Percentiles rank a stretch among this genome's conserved stretches.
phyloP scores from a whole-genome alignment of 2,329 filamentous ascomycete genomes.

The Talaromyces rugulosus region DNA sequence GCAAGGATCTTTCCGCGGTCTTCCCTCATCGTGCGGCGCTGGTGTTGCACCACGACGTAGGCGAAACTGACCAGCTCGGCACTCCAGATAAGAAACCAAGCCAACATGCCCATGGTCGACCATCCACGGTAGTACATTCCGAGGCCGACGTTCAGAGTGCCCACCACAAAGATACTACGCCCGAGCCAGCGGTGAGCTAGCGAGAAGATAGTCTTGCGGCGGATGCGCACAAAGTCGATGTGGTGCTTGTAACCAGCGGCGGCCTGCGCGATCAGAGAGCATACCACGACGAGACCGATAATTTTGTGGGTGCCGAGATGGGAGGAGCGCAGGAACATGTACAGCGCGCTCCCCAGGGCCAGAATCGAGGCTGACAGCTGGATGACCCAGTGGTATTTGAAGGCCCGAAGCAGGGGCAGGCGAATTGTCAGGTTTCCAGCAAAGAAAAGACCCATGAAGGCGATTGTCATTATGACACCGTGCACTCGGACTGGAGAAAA shows the following conservation, averaged over 20 bases:
- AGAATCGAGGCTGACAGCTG: constrained; percentile 13
- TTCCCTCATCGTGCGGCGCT: constrained; percentile 7
- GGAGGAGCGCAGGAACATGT: constrained; percentile 12
- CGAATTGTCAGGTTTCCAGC: constrained; percentile 12
- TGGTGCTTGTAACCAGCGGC: constrained; percentile 15
- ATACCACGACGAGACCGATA: constrained; percentile 9
- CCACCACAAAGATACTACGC: constrained; percentile 10
- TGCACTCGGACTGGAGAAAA: constrained; percentile 12
- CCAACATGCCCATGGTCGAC: constrained; percentile 8
- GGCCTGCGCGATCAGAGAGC: constrained; percentile 11
- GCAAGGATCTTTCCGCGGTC: constrained; percentile 2
- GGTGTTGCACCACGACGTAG: constrained; percentile 10
- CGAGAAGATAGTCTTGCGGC: constrained; percentile 12
- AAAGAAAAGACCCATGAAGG: constrained; percentile 14
- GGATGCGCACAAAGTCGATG: constrained; percentile 13
- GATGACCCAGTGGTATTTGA: constrained; percentile 15
- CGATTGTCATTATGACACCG: constrained; percentile 14
- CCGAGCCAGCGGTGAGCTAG: constrained; percentile 13
- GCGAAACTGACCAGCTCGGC: constrained; percentile 9
- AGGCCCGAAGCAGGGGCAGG: constrained; percentile 9
- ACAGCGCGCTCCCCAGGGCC: constrained; percentile 12
- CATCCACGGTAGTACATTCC: constrained; percentile 13
- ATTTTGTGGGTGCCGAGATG: constrained; percentile 13
- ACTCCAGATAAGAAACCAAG: constrained; percentile 11
- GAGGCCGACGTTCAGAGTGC: constrained; percentile 13